phyloP scores from a whole-genome alignment of 371 early-diverging fungal genomes.

The Mucor circinelloides region DNA sequence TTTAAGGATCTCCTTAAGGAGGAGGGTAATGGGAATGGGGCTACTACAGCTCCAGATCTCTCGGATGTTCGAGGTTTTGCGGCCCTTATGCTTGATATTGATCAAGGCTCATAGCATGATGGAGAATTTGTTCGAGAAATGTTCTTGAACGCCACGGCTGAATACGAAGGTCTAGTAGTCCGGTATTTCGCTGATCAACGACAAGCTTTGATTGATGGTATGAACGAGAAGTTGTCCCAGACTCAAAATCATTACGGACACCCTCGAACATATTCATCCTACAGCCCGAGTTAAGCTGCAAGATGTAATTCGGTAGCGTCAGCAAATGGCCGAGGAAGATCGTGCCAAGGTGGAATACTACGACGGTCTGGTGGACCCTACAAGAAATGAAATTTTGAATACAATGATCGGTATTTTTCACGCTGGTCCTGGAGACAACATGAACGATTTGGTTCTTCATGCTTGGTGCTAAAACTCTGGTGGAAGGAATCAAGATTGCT shows the following conservation, averaged over 20 bases:
- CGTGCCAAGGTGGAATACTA: not conserved
- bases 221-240: not conserved
- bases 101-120: not conserved
- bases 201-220: not conserved
- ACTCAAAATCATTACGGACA: not conserved
- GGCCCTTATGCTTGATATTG: too few species aligned
- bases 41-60: too few species aligned
- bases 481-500: not conserved
- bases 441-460: not conserved
- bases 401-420: not conserved
- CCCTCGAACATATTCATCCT: not conserved
- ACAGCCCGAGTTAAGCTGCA: not conserved
- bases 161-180: not conserved
- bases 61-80: too few species aligned
- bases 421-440: not conserved
- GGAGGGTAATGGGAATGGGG: too few species aligned
- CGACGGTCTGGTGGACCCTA: not conserved
- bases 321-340: not conserved
- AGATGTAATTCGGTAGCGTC: not conserved
- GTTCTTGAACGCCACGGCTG: not conserved
- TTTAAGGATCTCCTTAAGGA: too few species aligned
- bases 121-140: not conserved
- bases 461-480: conserved; percentile 1
- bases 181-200: not conserved
- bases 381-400: not conserved